Percentiles rank a stretch among this genome's conserved stretches.
Conservation (phyloP, 257 asterid species). For the Cruciata laevipes region DNA sequence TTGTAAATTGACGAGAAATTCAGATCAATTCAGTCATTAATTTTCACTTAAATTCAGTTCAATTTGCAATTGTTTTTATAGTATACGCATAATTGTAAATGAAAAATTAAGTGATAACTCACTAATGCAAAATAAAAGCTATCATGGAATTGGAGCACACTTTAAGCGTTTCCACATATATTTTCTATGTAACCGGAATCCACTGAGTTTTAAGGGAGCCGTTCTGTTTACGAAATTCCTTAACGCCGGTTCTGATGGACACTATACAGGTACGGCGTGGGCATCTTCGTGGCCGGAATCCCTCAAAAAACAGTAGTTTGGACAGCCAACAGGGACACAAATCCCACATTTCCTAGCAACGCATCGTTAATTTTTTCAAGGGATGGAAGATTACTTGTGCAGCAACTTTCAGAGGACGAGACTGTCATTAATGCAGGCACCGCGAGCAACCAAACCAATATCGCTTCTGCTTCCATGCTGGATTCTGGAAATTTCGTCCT, state of each 20-base stretch:
- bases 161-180: too few relatives aligned
- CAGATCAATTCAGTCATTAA: too few relatives aligned
- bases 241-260: not conserved
- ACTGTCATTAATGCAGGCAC: not conserved
- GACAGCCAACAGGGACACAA: constrained; percentile 26
- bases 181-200: too few relatives aligned
- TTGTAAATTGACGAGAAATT: too few relatives aligned
- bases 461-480: constrained; percentile 35
- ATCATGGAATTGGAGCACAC: too few relatives aligned
- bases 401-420: constrained; percentile 2
- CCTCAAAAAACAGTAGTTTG: constrained; percentile 24
- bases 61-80: too few relatives aligned
- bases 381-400: constrained; percentile 35
- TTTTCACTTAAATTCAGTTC: too few relatives aligned
- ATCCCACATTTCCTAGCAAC: constrained; percentile 14
- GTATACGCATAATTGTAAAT: too few relatives aligned
- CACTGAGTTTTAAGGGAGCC: too few relatives aligned
- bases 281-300: constrained; percentile 13
- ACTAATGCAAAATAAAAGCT: too few relatives aligned
- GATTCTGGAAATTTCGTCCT: constrained; percentile 50
- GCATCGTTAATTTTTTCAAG: constrained; percentile 17
- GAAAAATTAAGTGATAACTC: too few relatives aligned
- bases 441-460: not conserved
- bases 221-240: too few relatives aligned
- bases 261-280: constrained; percentile 18